Percentiles rank a stretch among this genome's conserved stretches.
phyloP scores from a whole-genome alignment of 257 asterid species.

The Petrea volubilis region DNA sequence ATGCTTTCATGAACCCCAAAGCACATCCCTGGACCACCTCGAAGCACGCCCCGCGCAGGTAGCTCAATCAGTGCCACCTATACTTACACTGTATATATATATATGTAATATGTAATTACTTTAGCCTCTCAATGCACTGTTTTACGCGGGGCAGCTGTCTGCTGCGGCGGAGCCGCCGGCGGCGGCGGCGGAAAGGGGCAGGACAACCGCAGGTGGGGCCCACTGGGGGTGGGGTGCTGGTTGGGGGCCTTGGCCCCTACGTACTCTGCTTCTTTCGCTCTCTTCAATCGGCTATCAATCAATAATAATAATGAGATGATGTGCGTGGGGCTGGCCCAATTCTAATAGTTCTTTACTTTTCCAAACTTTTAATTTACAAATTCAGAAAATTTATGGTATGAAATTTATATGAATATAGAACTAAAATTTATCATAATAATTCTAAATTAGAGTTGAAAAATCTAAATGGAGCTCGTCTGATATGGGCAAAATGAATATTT shows the following conservation, averaged over 20 bases:
- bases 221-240: background rate
- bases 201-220: constrained; percentile 15
- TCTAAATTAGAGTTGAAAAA: too few relatives aligned
- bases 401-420: too few relatives aligned
- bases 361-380: too few relatives aligned
- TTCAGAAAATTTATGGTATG: too few relatives aligned
- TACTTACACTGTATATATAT: background rate
- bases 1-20: constrained; percentile 27
- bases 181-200: background rate
- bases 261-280: background rate
- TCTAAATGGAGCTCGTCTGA: too few relatives aligned
- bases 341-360: background rate
- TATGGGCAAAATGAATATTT: too few relatives aligned
- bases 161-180: constrained; percentile 23
- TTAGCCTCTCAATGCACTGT: background rate
- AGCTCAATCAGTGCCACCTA: background rate
- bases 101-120: background rate
- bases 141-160: background rate
- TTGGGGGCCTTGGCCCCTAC: constrained; percentile 17
- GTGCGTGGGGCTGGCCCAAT: background rate
- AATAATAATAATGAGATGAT: background rate
- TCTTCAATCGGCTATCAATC: background rate
- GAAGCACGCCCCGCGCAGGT: constrained; percentile 10
- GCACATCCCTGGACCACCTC: constrained; percentile 24
- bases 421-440: too few relatives aligned